Percentiles rank a stretch among this genome's conserved stretches.
Conservation (phyloP, 208 protist species). For the Trypanosoma scelopori region DNA sequence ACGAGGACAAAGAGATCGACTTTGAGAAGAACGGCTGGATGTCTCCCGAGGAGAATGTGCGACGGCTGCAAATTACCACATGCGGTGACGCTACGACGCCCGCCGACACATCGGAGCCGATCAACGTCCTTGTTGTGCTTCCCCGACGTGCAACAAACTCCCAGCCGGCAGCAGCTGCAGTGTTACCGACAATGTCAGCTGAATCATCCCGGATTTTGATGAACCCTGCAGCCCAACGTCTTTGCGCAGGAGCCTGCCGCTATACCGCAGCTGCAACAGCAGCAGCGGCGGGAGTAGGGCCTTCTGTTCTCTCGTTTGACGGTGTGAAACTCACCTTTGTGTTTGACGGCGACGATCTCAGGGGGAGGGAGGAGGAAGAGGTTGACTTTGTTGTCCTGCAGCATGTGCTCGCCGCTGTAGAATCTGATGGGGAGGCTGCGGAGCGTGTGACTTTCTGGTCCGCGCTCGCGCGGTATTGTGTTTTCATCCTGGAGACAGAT, state of each 20-base stretch:
- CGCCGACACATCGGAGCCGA: constrained; percentile 4
- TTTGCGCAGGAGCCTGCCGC: neutral
- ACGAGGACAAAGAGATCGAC: constrained; percentile 66
- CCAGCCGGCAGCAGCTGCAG: neutral
- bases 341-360: constrained; percentile 30
- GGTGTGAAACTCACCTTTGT: constrained; percentile 19
- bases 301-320: constrained; percentile 1
- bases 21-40: constrained; percentile 51
- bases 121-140: constrained; percentile 28
- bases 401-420: constrained; percentile 53
- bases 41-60: constrained; percentile 48
- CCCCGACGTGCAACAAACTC: neutral
- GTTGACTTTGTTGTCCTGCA: constrained; percentile 77
- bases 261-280: neutral
- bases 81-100: constrained; percentile 6
- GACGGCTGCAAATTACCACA: constrained; percentile 8
- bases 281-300: no score
- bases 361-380: neutral
- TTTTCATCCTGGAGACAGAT: constrained; percentile 72
- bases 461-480: constrained; percentile 27
- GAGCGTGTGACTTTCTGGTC: constrained; percentile 26
- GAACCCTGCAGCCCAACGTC: constrained; percentile 33
- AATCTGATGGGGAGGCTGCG: constrained; percentile 28
- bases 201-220: constrained; percentile 25
- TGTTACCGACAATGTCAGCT: neutral